Base-by-base conservation (phyloP, 345 rosid genomes). In the Pseudoturritis turrita region DNA sequence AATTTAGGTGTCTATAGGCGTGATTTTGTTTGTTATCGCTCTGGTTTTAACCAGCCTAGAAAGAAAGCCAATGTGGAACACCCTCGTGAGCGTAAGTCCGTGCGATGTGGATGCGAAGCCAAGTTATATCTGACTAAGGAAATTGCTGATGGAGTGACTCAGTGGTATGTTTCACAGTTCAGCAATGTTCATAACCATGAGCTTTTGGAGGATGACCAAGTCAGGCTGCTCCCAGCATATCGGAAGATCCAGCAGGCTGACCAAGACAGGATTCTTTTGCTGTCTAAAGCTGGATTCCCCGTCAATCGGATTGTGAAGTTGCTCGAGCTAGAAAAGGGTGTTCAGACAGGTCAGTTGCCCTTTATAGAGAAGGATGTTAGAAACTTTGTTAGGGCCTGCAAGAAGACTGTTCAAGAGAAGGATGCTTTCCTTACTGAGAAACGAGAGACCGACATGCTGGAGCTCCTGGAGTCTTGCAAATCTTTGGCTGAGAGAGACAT, bases 121-220 rank as follows among this genome's bases (percentile, higher is more conserved):
- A 94, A 94, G 76, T 49, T 94, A 37, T 94, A 91, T 76, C 69
- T 94, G 74, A 87, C 93, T 3, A 91, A 91, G 74, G 93, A 94
- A 76, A 69, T 89, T 58, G 84, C 81, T 66, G 72, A 83, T 44
- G 89, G 91, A 57, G 83, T 67, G 35, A 35, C 76, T 59, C 98
- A 88, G 21, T 94, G 98, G 97, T 94, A 77, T 52, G 85, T 94
- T 51, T 88, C 96, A 8, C 98, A 94, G 65, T 94, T 91, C 72
- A 94, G 98, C 70, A 91, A 94, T 81, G 83, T 94, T 65, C 98
- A 94, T 78, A 94, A 94, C 75, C 98, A 91, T 57, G 97, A 91
- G 76, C 84, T 94, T 60, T 65, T 94, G 62, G 97, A 91, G 79
- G 98, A 89, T 80, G 97, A 91, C 54, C 95, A 94, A 79, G 98